Evolutionary conservation across 1,284 basidiomycete genomes (phyloP).

Genomic region (Butyriboletus appendiculatus): DNA sequence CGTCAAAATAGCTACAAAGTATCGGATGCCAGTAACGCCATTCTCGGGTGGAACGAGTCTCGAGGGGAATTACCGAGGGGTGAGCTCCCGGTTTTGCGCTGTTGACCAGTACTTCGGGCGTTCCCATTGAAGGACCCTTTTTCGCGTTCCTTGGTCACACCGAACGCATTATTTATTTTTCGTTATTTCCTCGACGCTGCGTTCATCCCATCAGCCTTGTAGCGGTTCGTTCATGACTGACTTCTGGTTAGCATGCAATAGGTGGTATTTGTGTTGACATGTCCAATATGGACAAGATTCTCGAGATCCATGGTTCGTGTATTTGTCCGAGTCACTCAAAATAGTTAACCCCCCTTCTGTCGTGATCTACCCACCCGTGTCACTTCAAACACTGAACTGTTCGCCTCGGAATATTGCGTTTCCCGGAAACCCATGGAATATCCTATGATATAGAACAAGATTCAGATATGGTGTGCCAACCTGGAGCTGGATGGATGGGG

Average conservation of each 20-base stretch:
- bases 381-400: not conserved
- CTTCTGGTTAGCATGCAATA: conserved; percentile 41
- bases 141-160: not conserved
- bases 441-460: conserved; percentile 59
- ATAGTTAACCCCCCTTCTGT: not conserved
- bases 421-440: not conserved
- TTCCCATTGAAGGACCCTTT: not conserved
- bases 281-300: conserved; percentile 81
- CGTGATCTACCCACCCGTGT: not conserved
- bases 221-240: conserved; percentile 7
- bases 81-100: conserved; percentile 34
- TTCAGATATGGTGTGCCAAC: conserved; percentile 79
- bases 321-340: not conserved
- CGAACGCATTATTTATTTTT: not conserved
- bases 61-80: conserved; percentile 67
- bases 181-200: not conserved
- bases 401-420: not conserved
- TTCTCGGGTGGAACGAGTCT: conserved; percentile 72
- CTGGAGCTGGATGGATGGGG: conserved; percentile 87
- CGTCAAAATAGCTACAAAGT: conserved; percentile 64
- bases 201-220: not conserved
- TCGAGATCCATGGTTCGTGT: conserved; percentile 69
- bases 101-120: not conserved
- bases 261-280: conserved; percentile 89
- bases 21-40: conserved; percentile 70